phyloP scores from a whole-genome alignment of 73 alveolate genomes.

The Stentor roeselii region DNA sequence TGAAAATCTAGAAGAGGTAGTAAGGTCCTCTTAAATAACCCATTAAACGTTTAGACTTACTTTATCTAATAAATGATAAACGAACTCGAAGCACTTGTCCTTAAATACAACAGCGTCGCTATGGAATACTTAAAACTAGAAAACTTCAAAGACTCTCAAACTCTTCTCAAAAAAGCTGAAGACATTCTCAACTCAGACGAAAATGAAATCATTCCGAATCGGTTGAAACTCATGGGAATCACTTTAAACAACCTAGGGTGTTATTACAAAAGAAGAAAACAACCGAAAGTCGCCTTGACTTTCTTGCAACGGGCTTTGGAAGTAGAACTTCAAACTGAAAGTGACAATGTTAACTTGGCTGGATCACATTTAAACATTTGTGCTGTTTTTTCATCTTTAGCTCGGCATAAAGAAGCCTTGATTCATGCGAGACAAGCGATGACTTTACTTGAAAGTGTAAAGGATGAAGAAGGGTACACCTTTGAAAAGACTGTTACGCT shows the following conservation, averaged over 20 bases:
- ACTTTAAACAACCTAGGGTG: slow-evolving; percentile 19
- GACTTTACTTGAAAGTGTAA: not conserved
- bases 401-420: slow-evolving; percentile 71
- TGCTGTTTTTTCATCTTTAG: slow-evolving; percentile 66
- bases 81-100: no score
- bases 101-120: no score
- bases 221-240: not conserved
- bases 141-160: slow-evolving; percentile 68
- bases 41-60: no score
- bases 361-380: slow-evolving; percentile 86
- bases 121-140: slow-evolving; percentile 70
- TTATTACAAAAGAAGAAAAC: not conserved
- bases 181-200: slow-evolving; percentile 53
- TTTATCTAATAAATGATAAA: no score
- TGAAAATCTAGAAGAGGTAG: no score
- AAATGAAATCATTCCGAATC: slow-evolving; percentile 38
- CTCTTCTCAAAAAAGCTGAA: slow-evolving; percentile 79
- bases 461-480: not conserved
- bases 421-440: slow-evolving; percentile 60
- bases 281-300: slow-evolving; percentile 42
- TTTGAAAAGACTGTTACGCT: slow-evolving; percentile 37
- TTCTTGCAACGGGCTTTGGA: slow-evolving; percentile 8
- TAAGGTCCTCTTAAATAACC: no score
- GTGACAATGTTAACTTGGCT: slow-evolving; percentile 32
- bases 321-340: not conserved